Base-by-base conservation (phyloP, 1,284 basidiomycete genomes). In the Inonotus hispidus region DNA sequence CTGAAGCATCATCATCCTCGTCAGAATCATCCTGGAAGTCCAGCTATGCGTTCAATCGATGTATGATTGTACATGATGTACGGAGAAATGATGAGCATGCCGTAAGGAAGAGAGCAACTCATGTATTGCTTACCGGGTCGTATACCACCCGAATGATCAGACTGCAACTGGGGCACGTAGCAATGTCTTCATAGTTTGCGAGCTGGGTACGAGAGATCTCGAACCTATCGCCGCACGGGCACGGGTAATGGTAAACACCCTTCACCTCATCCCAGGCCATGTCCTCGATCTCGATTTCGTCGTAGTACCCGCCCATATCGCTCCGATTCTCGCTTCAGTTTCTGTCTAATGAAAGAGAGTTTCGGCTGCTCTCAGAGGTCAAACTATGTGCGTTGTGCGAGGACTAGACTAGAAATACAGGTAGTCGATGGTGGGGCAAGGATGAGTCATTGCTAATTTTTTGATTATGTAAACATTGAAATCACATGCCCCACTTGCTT, bases 151-250 rank as follows among this genome's bases (percentile, higher is more conserved):
- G 79, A 59, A 99, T 94, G 54, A 98, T 83, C 29, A 98, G 78
- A 67, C 93, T 95, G 71, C 96, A 99, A 71, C 93, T 96, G 0
- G 96, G 97, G 77, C 96, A 99, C 58, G 86, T 94, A n/a, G 96
- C 96, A 50, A 97, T 87, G 70, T 99, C 97, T 69, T 98, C 96
- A 53, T 88, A 98, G 64, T 94, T 82, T 58, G 85, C 82, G 10
- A 99, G 85, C 75, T 98, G 95, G 68, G 78, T 77, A 66, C 88
- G 84, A 19, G 93, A 89, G 68, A 99, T 98, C 73, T 99, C 97
- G 76, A 99, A 99, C 43, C 95, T 87, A 77, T 99, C 97, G 25
- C 96, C 96, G 71, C 97, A 99, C 1, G 96, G 96, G 71, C 95
- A 99, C 1, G 97, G 97, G 73, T 96, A 98, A 77, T 98, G 95